phyloP scores from a whole-genome alignment of 2,329 filamentous ascomycete genomes.

The Paracoccidioides lutzii region DNA sequence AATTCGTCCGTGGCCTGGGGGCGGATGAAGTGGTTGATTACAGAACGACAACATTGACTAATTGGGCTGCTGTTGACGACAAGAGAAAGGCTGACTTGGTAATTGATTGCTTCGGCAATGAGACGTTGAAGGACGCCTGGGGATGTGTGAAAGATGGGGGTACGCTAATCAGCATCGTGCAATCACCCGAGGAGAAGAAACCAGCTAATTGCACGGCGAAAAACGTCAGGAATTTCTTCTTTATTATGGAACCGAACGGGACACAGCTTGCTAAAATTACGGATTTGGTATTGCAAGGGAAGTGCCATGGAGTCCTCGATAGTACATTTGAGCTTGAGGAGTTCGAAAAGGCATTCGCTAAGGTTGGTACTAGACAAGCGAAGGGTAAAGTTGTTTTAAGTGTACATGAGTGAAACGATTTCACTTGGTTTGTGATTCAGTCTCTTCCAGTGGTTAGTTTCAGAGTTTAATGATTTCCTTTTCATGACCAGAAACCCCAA shows the following conservation, averaged over 20 bases:
- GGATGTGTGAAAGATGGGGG: conserved; percentile 27
- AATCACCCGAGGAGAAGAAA: conserved; percentile 22
- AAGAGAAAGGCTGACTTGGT: conserved; percentile 30
- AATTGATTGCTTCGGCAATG: conserved; percentile 33
- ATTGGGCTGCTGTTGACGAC: conserved; percentile 22
- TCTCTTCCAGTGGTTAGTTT: no score
- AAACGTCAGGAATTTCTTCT: conserved; percentile 27
- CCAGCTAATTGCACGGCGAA: conserved; percentile 17
- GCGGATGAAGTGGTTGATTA: conserved; percentile 33
- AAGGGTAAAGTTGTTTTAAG: conserved; percentile 33
- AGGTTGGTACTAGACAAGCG: conserved; percentile 27
- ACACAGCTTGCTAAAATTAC: conserved; percentile 27
- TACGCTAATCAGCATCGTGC: conserved; percentile 28
- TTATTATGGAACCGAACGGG: conserved; percentile 30
- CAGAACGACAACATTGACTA: conserved; percentile 10
- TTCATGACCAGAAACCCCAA: not conserved
- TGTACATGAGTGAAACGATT: not conserved
- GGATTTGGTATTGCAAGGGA: conserved; percentile 26
- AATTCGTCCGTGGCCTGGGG: conserved; percentile 29
- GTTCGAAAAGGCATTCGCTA: conserved; percentile 29
- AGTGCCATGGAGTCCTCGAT: conserved; percentile 27
- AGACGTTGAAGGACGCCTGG: conserved; percentile 32
- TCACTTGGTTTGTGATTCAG: not conserved
- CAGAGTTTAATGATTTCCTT: not conserved
- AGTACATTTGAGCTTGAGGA: conserved; percentile 31